Conservation (phyloP, 352 stramenopile genomes). For the Phytophthora gonapodyides region DNA sequence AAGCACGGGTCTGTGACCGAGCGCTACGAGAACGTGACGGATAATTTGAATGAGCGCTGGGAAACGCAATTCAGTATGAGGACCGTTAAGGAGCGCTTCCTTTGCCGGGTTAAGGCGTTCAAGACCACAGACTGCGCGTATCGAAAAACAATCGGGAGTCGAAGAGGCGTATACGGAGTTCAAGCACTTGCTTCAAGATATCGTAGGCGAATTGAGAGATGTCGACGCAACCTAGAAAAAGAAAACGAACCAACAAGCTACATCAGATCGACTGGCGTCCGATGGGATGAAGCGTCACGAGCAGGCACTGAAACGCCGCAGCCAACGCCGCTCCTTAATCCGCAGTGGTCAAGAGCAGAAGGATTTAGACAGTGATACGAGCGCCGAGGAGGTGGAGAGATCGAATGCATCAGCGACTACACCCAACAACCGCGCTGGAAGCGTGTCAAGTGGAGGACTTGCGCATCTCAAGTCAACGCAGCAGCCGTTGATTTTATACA, state of each 20-base stretch:
- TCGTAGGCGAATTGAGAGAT: neutral
- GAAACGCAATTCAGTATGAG: neutral
- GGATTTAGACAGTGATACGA: no score
- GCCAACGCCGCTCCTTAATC: neutral
- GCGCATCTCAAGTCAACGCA: conserved; percentile 8
- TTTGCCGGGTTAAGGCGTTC: conserved; percentile 11
- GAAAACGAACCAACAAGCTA: conserved; percentile 1
- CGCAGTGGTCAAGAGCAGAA: no score
- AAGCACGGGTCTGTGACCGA: conserved; percentile 4
- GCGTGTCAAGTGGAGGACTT: neutral
- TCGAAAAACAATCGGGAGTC: conserved; percentile 11
- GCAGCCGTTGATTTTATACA: conserved; percentile 12
- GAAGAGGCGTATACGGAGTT: conserved; percentile 13
- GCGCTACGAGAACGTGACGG: neutral
- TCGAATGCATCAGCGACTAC: neutral
- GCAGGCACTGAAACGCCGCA: conserved; percentile 7
- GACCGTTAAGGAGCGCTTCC: conserved; percentile 12
- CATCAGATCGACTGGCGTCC: neutral
- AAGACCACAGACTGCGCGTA: conserved; percentile 3
- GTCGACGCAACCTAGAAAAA: neutral
- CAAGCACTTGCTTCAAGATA: conserved; percentile 10
- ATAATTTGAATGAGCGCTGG: conserved; percentile 13
- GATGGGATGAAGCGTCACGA: conserved; percentile 1
- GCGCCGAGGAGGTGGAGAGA: neutral
- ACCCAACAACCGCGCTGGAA: neutral